phyloP scores from a whole-genome alignment of 352 stramenopile genomes.

The Globisporangium carolinianum region DNA sequence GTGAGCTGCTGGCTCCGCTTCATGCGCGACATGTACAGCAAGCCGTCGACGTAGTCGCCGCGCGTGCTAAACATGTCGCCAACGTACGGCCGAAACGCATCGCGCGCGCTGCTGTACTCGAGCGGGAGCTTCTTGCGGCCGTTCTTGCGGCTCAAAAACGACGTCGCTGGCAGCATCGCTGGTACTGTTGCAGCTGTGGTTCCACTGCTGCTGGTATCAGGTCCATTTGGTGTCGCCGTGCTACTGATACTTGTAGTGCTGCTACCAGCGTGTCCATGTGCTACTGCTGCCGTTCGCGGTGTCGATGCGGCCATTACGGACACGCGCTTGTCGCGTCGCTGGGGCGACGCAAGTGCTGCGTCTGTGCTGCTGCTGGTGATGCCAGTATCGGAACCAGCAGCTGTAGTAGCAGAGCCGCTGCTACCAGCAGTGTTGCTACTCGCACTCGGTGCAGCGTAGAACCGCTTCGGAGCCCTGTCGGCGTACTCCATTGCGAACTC shows the following conservation, averaged over 20 bases:
- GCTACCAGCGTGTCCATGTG: background rate
- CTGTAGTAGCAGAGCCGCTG: background rate
- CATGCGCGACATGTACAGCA: constrained; percentile 87
- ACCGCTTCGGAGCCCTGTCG: constrained; percentile 26
- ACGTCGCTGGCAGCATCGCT: constrained; percentile 5
- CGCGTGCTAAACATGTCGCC: constrained; percentile 78
- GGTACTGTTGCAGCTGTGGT: constrained; percentile 9
- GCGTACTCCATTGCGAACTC: constrained; percentile 65
- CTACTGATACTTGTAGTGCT: background rate
- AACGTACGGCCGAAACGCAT: constrained; percentile 55
- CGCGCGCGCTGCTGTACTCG: constrained; percentile 21
- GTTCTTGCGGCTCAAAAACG: constrained; percentile 31
- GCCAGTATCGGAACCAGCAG: background rate
- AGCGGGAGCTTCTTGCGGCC: constrained; percentile 29
- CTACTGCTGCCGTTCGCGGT: background rate
- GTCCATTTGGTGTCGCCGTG: background rate
- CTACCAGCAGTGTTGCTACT: constrained; percentile 1
- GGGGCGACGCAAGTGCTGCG: constrained; percentile 1
- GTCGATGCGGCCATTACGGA: background rate
- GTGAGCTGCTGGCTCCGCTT: constrained; percentile 53
- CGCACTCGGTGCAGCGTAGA: background rate
- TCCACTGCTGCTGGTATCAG: background rate
- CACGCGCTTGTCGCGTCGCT: constrained; percentile 1
- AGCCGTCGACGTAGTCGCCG: constrained; percentile 78
- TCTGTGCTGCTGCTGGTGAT: background rate